These are phyloP conservation scores for Imleria badia DNA, from an alignment of 768 basidiomycete species.

Conservation along the genomic window DNA sequence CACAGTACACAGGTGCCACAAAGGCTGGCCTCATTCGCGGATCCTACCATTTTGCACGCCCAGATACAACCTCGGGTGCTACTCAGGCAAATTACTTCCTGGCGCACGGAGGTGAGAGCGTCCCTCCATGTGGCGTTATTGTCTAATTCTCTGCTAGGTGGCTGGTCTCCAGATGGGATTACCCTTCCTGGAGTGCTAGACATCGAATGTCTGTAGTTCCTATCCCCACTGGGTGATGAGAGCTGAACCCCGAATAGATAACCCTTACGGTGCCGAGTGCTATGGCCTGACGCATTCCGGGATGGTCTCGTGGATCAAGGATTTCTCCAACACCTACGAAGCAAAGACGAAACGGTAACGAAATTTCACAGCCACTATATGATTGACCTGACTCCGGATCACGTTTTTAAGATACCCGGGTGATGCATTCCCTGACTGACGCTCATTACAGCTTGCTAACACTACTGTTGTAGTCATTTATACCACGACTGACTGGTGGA, in stretches of 20 bases:
- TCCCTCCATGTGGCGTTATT: neutral
- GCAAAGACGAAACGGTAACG: constrained; percentile 32
- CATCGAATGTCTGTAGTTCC: constrained; percentile 49
- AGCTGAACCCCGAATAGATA: constrained; percentile 37
- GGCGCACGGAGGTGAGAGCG: constrained; percentile 46
- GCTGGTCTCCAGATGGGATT: constrained; percentile 53
- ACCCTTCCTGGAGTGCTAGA: constrained; percentile 69
- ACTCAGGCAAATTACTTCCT: constrained; percentile 60
- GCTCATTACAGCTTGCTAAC: neutral
- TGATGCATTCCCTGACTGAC: constrained; percentile 14
- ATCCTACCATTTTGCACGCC: constrained; percentile 59
- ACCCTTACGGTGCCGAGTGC: constrained; percentile 51
- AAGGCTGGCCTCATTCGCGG: constrained; percentile 59
- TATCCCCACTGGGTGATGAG: neutral
- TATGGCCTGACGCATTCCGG: constrained; percentile 49
- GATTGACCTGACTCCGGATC: no score
- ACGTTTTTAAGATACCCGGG: constrained; percentile 19
- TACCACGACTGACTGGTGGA: constrained; percentile 70
- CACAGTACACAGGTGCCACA: constrained; percentile 57
- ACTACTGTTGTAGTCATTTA: constrained; percentile 47
- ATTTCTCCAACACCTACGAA: constrained; percentile 63
- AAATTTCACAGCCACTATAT: no score
- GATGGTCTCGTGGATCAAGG: constrained; percentile 63
- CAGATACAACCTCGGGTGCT: constrained; percentile 51
- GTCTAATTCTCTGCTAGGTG: constrained; percentile 32